Conservation (phyloP, 441 rosid species). For the Lepidium campestre region DNA sequence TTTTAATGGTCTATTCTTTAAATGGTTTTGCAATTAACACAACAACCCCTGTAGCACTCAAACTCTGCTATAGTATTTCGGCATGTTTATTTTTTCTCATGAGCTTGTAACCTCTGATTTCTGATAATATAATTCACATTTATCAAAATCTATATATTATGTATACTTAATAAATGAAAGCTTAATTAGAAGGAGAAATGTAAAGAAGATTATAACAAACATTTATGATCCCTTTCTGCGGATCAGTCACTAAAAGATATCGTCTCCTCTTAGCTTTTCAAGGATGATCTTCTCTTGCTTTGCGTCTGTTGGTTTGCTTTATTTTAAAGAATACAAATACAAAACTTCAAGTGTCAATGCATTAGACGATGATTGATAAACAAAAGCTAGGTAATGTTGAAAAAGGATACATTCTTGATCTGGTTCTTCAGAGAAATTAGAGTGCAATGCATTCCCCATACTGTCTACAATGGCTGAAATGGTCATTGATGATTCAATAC, state of each 20-base stretch:
- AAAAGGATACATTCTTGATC: slow-evolving; percentile 90
- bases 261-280: slow-evolving; percentile 57
- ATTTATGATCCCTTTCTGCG: too few relatives aligned
- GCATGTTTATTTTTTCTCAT: too few relatives aligned
- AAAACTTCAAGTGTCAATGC: background rate
- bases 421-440: slow-evolving; percentile 81
- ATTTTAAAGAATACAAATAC: slow-evolving; percentile 33
- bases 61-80: too few relatives aligned
- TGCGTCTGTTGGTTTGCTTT: slow-evolving; percentile 37
- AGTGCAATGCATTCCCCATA: slow-evolving; percentile 79
- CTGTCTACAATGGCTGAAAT: slow-evolving; percentile 88
- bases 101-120: too few relatives aligned
- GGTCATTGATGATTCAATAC: slow-evolving; percentile 93
- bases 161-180: too few relatives aligned
- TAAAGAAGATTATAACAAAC: too few relatives aligned
- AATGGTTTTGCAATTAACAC: too few relatives aligned
- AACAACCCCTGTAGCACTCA: too few relatives aligned
- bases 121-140: too few relatives aligned
- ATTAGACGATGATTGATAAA: background rate
- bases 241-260: slow-evolving; percentile 15
- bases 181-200: too few relatives aligned
- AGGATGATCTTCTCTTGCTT: slow-evolving; percentile 79
- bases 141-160: too few relatives aligned
- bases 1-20: too few relatives aligned
- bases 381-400: background rate